Percentiles rank a stretch among this genome's conserved stretches.
These are phyloP conservation scores for Millerago galiae DNA, from an alignment of 805 yeast species.

Conservation along the genomic window DNA sequence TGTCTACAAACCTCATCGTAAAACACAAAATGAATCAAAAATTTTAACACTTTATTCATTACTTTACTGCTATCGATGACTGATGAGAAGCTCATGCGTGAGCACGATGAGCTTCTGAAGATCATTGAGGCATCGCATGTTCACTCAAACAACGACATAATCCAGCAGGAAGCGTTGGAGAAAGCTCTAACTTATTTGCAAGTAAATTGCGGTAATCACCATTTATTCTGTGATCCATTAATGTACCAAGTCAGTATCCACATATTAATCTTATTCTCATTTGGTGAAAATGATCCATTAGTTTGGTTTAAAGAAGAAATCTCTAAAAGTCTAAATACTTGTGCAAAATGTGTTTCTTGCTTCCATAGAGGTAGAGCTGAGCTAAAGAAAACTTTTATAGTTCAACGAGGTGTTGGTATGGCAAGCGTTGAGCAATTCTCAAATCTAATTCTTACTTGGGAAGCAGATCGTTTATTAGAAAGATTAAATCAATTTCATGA, in stretches of 20 bases:
- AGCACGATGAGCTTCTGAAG: background rate
- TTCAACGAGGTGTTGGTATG: conserved; percentile 36
- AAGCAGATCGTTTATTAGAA: conserved; percentile 16
- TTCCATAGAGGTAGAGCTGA: conserved; percentile 50
- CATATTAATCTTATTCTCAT: conserved; percentile 54
- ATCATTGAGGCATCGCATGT: conserved; percentile 23
- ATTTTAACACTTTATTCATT: background rate
- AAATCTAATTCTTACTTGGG: conserved; percentile 21
- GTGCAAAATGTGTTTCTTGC: conserved; percentile 46
- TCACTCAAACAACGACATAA: conserved; percentile 25
- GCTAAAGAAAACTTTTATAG: conserved; percentile 45
- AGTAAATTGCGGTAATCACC: conserved; percentile 27
- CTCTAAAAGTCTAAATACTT: conserved; percentile 34
- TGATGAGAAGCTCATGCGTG: background rate
- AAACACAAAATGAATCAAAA: background rate
- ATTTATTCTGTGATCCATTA: conserved; percentile 51
- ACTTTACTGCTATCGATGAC: background rate
- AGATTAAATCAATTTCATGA: conserved; percentile 2
- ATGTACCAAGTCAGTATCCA: conserved; percentile 46
- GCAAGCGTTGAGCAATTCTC: conserved; percentile 19
- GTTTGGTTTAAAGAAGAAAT: conserved; percentile 36
- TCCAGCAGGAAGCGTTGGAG: conserved; percentile 33
- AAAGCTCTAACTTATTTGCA: conserved; percentile 33
- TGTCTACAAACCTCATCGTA: too few relatives aligned
- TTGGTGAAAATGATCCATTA: conserved; percentile 41